Percentiles rank a stretch among this genome's conserved stretches.
Evolutionary conservation across 192 early-diverging fungal genomes (phyloP).

Genomic region (Helicostylum pulchrum): DNA sequence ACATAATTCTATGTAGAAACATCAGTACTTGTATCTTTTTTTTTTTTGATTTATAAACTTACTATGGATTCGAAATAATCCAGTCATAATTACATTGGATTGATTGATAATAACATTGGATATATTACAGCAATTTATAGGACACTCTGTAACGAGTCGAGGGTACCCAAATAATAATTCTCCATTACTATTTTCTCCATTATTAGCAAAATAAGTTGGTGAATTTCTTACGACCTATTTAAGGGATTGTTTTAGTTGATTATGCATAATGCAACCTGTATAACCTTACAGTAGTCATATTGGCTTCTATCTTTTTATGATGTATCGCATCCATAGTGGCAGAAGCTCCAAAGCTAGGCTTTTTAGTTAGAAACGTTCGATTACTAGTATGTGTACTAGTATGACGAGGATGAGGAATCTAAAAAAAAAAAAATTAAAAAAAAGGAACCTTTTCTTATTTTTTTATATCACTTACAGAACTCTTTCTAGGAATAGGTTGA

Average conservation of each 20-base stretch:
- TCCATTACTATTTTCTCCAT: neutral
- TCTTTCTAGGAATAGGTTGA: neutral
- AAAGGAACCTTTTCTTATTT: too few species aligned
- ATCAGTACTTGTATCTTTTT: neutral
- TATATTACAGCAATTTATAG: neutral
- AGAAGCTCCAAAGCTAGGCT: constrained; percentile 6
- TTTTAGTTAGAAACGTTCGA: constrained; percentile 16
- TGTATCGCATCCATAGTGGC: neutral
- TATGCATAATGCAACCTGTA: too few species aligned
- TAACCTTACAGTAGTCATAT: too few species aligned
- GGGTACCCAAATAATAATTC: neutral
- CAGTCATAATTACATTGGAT: constrained; percentile 3
- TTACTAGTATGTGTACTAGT: neutral
- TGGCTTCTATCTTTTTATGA: too few species aligned
- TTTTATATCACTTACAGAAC: neutral
- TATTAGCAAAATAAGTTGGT: neutral
- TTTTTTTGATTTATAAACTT: neutral
- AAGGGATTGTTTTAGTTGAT: neutral
- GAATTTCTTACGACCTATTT: neutral
- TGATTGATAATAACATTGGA: neutral
- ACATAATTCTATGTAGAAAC: neutral
- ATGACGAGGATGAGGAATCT: constrained; percentile 3
- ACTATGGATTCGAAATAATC: constrained; percentile 10
- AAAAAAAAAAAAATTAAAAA: neutral
- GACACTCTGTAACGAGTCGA: neutral